Conservation (phyloP, 1,284 basidiomycete genomes). For the Wolfiporia cocos region DNA sequence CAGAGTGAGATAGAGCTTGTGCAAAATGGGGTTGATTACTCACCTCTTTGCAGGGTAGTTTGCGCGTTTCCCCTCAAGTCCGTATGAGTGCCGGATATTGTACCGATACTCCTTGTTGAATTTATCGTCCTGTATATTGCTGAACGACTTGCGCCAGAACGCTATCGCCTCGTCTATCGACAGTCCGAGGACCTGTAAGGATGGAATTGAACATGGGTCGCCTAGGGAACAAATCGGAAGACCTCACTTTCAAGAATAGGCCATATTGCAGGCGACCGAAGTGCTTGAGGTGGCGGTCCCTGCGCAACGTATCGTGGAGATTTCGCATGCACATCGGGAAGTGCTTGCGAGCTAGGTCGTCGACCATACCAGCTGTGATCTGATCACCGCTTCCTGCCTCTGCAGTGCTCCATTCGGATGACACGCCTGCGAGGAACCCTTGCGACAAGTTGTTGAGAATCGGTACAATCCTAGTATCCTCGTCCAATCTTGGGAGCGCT, state of each 20-base stretch:
- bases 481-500: conserved; percentile 89
- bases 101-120: conserved; percentile 99
- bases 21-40: conserved; percentile 16
- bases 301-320: conserved; percentile 75
- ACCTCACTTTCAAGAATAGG: conserved; percentile 88
- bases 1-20: too few species aligned
- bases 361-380: conserved; percentile 92
- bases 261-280: conserved; percentile 90
- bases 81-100: conserved; percentile 95
- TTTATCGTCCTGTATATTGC: conserved; percentile 82
- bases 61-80: conserved; percentile 89
- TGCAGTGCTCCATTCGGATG: conserved; percentile 72
- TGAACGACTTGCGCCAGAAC: conserved; percentile 92
- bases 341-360: conserved; percentile 82
- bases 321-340: conserved; percentile 97
- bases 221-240: too few species aligned
- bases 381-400: conserved; percentile 50
- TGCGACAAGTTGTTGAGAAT: conserved; percentile 91
- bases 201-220: conserved; percentile 4
- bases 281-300: conserved; percentile 89
- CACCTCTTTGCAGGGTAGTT: conserved; percentile 94
- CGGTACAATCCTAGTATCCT: conserved; percentile 89
- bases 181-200: conserved; percentile 77
- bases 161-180: conserved; percentile 92
- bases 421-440: conserved; percentile 90